phyloP scores from a whole-genome alignment of 164 flowering plant species.

The Platanus orientalis region DNA sequence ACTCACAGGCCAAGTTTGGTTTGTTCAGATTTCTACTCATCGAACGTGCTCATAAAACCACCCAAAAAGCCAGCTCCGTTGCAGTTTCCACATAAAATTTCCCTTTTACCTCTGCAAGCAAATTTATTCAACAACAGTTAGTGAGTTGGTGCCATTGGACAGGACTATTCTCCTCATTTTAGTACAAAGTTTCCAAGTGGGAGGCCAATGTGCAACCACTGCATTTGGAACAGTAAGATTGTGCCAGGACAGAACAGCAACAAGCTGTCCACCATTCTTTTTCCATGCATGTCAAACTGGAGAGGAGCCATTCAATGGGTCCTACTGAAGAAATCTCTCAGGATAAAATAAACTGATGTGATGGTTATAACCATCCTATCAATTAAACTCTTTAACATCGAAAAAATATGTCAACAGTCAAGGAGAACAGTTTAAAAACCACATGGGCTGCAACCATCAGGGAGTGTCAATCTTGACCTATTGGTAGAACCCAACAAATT shows the following conservation, averaged over 20 bases:
- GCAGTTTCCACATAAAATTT: constrained; percentile 76
- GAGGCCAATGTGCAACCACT: neutral
- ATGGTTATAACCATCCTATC: neutral
- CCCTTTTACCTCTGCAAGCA: constrained; percentile 73
- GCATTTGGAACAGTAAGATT: neutral
- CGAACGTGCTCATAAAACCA: constrained; percentile 82
- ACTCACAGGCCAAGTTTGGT: neutral
- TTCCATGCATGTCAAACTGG: neutral
- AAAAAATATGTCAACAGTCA: too few relatives aligned
- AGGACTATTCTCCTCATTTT: neutral
- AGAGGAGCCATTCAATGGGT: neutral
- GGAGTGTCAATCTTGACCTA: neutral
- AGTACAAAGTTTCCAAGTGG: neutral
- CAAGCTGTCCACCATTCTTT: neutral
- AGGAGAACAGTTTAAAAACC: neutral
- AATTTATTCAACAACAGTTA: neutral
- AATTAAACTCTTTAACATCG: neutral
- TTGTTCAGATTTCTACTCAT: constrained; percentile 27
- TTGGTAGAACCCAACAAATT: neutral
- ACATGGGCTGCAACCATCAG: neutral
- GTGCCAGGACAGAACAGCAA: neutral
- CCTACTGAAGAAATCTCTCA: neutral
- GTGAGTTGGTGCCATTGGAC: neutral
- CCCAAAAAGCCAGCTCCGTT: constrained; percentile 95
- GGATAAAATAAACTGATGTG: neutral